Percentiles rank a stretch among this genome's conserved stretches.
Evolutionary conservation across 2,329 filamentous ascomycete species (phyloP).

Genomic region (Venturia pyrina): DNA sequence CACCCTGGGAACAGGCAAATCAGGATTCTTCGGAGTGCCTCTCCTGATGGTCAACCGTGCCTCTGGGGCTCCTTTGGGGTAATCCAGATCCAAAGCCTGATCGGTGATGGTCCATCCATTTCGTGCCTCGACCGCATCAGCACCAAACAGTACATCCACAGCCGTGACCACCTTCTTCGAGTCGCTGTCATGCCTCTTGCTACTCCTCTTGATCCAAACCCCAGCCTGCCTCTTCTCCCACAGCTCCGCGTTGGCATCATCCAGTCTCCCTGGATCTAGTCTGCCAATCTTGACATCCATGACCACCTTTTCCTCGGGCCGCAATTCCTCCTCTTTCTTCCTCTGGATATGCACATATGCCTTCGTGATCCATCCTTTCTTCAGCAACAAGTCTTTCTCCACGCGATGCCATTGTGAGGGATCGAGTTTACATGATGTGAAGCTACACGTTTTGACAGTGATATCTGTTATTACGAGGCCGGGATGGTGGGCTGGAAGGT

Average conservation of each 20-base stretch:
- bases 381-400: slow-evolving; percentile 81
- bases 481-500: slow-evolving; percentile 71
- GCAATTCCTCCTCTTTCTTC: slow-evolving; percentile 77
- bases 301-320: slow-evolving; percentile 64
- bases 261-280: slow-evolving; percentile 53
- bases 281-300: slow-evolving; percentile 68
- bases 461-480: slow-evolving; percentile 81
- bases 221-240: slow-evolving; percentile 74
- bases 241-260: slow-evolving; percentile 46
- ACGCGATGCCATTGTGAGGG: slow-evolving; percentile 67
- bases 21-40: slow-evolving; percentile 53
- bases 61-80: slow-evolving; percentile 50
- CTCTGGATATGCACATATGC: slow-evolving; percentile 75
- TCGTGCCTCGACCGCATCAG: slow-evolving; percentile 83
- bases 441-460: slow-evolving; percentile 65
- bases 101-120: slow-evolving; percentile 55
- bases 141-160: slow-evolving; percentile 78
- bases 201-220: slow-evolving; percentile 71
- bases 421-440: slow-evolving; percentile 66
- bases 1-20: slow-evolving; percentile 67
- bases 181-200: slow-evolving; percentile 63
- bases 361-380: slow-evolving; percentile 60
- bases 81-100: slow-evolving; percentile 52
- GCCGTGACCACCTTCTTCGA: slow-evolving; percentile 66
- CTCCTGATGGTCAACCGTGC: slow-evolving; percentile 70